These are phyloP conservation scores for Oryza coarctata DNA, from an alignment of 176 grass and related monocot species.

Conservation along the genomic window DNA sequence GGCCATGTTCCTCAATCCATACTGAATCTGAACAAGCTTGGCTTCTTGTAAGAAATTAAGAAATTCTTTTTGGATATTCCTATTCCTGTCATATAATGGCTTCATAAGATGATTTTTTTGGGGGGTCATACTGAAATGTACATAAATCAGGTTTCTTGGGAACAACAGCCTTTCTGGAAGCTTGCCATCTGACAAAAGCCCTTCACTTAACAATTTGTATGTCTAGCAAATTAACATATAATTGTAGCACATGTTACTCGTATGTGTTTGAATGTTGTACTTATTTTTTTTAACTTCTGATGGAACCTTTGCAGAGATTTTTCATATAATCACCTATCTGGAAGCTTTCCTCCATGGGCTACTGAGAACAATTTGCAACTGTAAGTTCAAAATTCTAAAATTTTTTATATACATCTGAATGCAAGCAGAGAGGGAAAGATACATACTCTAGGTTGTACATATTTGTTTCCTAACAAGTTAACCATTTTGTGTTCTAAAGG, in stretches of 20 bases:
- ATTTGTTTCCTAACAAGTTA: neutral
- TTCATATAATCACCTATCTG: slow-evolving; percentile 57
- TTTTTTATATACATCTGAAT: neutral
- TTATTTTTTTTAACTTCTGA: neutral
- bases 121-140: neutral
- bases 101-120: neutral
- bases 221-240: neutral
- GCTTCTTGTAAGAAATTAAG: neutral
- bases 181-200: neutral
- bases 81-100: neutral
- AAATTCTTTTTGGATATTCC: neutral
- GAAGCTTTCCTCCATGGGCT: slow-evolving; percentile 59
- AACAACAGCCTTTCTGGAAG: neutral
- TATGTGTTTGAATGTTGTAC: neutral
- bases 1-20: neutral
- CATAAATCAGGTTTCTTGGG: neutral
- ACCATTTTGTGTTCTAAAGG: slow-evolving; percentile 2
- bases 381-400: slow-evolving; percentile 29
- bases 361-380: slow-evolving; percentile 37
- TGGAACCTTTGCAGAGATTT: slow-evolving; percentile 42
- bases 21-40: neutral
- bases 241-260: neutral
- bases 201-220: slow-evolving; percentile 45
- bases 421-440: neutral
- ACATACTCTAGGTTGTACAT: neutral